These are phyloP conservation scores for Wallacemonas sp. DNA, from an alignment of 208 protist species.

Conservation along the genomic window DNA sequence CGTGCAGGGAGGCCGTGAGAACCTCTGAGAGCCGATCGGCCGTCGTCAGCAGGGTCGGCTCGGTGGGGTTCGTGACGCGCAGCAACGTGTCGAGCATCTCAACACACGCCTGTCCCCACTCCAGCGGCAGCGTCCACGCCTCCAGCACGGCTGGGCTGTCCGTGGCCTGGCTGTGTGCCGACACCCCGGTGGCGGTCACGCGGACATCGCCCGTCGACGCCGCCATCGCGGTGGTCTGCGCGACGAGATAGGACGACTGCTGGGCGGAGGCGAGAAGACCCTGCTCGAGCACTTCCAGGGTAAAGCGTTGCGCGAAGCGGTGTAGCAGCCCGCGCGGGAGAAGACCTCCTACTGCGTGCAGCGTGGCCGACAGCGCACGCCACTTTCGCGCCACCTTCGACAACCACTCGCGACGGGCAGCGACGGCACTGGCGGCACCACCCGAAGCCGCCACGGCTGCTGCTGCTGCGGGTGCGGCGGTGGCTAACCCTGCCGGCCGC, in stretches of 20 bases:
- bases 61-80: slow-evolving; percentile 11
- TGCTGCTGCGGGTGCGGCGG: background rate
- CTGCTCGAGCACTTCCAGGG: slow-evolving; percentile 46
- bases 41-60: slow-evolving; percentile 26
- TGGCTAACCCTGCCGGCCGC: slow-evolving; percentile 1
- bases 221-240: background rate
- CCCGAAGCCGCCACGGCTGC: background rate
- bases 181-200: no score
- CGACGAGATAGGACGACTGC: background rate
- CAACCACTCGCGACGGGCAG: slow-evolving; percentile 13
- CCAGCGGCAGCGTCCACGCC: slow-evolving; percentile 24
- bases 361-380: slow-evolving; percentile 34
- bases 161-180: background rate
- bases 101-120: slow-evolving; percentile 25
- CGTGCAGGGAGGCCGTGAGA: slow-evolving; percentile 25
- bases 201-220: background rate
- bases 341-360: slow-evolving; percentile 40
- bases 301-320: slow-evolving; percentile 43
- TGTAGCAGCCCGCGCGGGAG: slow-evolving; percentile 37
- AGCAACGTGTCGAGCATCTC: slow-evolving; percentile 28
- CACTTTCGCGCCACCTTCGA: slow-evolving; percentile 30
- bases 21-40: slow-evolving; percentile 8
- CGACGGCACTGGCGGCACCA: slow-evolving; percentile 10
- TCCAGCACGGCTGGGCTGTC: slow-evolving; percentile 8
- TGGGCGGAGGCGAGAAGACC: slow-evolving; percentile 30